These are phyloP conservation scores for Litchi chinensis DNA, from an alignment of 345 rosid species.

Conservation along the genomic window DNA sequence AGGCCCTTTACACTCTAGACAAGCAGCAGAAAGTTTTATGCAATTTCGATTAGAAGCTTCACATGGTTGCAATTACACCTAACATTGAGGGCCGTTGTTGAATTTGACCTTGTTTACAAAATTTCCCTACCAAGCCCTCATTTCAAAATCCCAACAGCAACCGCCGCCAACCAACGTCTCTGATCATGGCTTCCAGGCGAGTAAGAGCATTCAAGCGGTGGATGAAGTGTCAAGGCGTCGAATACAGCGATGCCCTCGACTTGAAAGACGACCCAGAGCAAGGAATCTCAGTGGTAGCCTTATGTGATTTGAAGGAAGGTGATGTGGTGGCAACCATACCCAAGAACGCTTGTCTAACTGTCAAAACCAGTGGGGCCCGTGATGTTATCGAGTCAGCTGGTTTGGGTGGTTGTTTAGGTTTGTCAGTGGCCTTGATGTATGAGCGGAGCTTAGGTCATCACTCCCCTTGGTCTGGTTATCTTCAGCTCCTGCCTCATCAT, in stretches of 20 bases:
- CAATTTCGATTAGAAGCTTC: too few species aligned
- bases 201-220: constrained; percentile 85
- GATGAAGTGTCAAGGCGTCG: constrained; percentile 72
- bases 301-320: constrained; percentile 65
- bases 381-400: constrained; percentile 57
- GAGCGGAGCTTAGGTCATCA: constrained; percentile 66
- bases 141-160: background rate
- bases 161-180: background rate
- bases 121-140: too few species aligned
- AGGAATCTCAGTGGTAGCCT: constrained; percentile 61
- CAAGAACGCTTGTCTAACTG: constrained; percentile 77
- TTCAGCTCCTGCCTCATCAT: constrained; percentile 64
- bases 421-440: constrained; percentile 78
- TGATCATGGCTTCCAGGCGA: constrained; percentile 42
- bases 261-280: constrained; percentile 44
- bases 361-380: constrained; percentile 60
- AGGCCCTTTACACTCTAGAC: too few species aligned
- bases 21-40: too few species aligned
- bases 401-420: constrained; percentile 65
- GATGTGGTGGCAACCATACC: constrained; percentile 76
- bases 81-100: too few species aligned
- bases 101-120: too few species aligned
- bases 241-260: constrained; percentile 54
- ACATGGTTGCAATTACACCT: too few species aligned
- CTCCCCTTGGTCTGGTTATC: constrained; percentile 83